Conservation (phyloP, 495 filamentous ascomycete species). For the Delitschia confertaspora region DNA sequence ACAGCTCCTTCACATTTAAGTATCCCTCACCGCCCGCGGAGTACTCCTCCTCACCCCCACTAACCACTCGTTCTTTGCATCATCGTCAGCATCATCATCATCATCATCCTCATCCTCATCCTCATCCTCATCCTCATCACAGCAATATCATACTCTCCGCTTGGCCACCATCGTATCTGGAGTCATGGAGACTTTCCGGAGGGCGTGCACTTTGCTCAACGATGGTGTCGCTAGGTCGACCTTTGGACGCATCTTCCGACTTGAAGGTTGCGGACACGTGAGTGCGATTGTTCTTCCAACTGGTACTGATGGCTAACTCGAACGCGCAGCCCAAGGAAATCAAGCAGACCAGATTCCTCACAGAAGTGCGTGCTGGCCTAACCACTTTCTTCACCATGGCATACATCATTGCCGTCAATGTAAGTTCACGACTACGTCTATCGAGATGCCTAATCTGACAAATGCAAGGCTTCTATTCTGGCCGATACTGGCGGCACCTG, state of each 20-base stretch:
- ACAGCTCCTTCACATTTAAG: too few species aligned
- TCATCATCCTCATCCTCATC: too few species aligned
- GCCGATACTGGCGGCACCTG: conserved; percentile 62
- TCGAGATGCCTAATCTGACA: not conserved
- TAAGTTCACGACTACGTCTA: conserved; percentile 1
- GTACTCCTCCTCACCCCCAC: too few species aligned
- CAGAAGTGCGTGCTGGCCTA: conserved; percentile 70
- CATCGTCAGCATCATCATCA: too few species aligned
- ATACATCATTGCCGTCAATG: conserved; percentile 66
- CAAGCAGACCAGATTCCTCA: conserved; percentile 65
- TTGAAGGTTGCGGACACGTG: conserved; percentile 70
- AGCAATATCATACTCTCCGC: not conserved
- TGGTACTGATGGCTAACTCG: conserved; percentile 2
- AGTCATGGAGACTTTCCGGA: conserved; percentile 22
- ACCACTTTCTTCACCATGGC: conserved; percentile 87
- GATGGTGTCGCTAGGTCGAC: conserved; percentile 18
- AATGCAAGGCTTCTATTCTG: conserved; percentile 42
- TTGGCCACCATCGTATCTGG: too few species aligned
- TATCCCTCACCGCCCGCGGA: too few species aligned
- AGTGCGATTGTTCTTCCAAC: conserved; percentile 24
- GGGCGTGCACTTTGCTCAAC: conserved; percentile 15
- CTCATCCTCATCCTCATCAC: too few species aligned
- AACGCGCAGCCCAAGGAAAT: conserved; percentile 49
- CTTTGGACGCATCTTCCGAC: conserved; percentile 47
- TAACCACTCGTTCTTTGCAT: too few species aligned